Conservation (phyloP, 768 basidiomycete species). For the Mycena galericulata region DNA sequence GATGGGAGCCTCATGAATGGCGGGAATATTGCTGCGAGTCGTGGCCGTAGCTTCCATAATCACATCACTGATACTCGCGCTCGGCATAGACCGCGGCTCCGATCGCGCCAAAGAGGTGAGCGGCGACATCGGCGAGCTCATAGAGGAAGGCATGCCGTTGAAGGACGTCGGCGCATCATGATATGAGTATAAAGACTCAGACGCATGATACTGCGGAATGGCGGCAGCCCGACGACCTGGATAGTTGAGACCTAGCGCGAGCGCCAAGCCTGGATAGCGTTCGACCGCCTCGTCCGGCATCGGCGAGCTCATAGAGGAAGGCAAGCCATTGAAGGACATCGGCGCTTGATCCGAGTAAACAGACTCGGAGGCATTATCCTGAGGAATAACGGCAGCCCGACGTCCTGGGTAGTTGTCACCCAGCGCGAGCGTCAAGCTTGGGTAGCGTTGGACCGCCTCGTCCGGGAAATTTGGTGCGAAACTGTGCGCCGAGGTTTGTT, state of each 20-base stretch:
- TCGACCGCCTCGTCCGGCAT: background rate
- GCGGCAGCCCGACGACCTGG: background rate
- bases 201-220: background rate
- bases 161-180: background rate
- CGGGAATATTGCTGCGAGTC: no score
- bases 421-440: slow-evolving; percentile 17
- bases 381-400: background rate
- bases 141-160: background rate
- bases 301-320: no score
- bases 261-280: slow-evolving; percentile 18
- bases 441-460: slow-evolving; percentile 7
- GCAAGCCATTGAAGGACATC: no score
- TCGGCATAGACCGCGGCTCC: no score
- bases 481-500: no score
- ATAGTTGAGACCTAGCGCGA: slow-evolving; percentile 13
- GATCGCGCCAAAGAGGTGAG: no score
- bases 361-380: no score
- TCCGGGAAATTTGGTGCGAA: slow-evolving; percentile 6
- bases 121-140: no score
- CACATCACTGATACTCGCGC: background rate
- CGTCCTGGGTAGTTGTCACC: slow-evolving; percentile 13
- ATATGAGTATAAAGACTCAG: background rate
- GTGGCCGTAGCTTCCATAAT: no score
- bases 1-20: background rate
- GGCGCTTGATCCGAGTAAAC: background rate